Evolutionary conservation across 2,329 filamentous ascomycete genomes (phyloP).

Genomic region (Phaeophleospora eucalypticola): DNA sequence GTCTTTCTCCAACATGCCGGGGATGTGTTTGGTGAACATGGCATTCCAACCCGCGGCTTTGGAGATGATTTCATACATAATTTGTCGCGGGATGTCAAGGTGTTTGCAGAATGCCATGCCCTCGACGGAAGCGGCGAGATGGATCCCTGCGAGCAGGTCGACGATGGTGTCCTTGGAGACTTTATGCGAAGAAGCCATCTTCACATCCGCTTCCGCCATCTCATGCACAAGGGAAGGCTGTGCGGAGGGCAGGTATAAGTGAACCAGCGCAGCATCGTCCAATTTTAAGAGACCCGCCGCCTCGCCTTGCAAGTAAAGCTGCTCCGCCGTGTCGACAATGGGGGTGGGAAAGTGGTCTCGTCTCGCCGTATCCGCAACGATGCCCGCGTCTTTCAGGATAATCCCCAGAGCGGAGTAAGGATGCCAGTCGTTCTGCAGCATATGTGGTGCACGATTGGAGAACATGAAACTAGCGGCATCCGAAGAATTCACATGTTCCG

Average conservation of each 20-base stretch:
- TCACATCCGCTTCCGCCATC: slow-evolving; percentile 34
- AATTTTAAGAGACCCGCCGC: slow-evolving; percentile 53
- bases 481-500: slow-evolving; percentile 44
- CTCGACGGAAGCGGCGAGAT: slow-evolving; percentile 48
- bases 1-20: slow-evolving; percentile 34
- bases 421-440: slow-evolving; percentile 50
- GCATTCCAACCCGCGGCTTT: slow-evolving; percentile 46
- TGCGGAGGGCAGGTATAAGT: slow-evolving; percentile 44
- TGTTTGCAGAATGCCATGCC: slow-evolving; percentile 46
- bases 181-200: slow-evolving; percentile 34
- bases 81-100: slow-evolving; percentile 42
- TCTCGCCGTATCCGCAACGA: slow-evolving; percentile 64
- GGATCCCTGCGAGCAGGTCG: slow-evolving; percentile 44
- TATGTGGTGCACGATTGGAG: slow-evolving; percentile 51
- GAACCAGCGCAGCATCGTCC: slow-evolving; percentile 55
- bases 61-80: slow-evolving; percentile 45
- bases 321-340: slow-evolving; percentile 60
- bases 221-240: slow-evolving; percentile 32
- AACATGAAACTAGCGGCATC: slow-evolving; percentile 52
- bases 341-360: slow-evolving; percentile 56
- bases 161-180: slow-evolving; percentile 35
- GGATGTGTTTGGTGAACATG: slow-evolving; percentile 40
- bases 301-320: slow-evolving; percentile 59
- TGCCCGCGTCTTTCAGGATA: slow-evolving; percentile 51
- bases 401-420: slow-evolving; percentile 44